Evolutionary conservation across 2,329 filamentous ascomycete species (phyloP), one percentile per base, ranked within the genome.

Genomic region (Laburnicola sp.): DNA sequence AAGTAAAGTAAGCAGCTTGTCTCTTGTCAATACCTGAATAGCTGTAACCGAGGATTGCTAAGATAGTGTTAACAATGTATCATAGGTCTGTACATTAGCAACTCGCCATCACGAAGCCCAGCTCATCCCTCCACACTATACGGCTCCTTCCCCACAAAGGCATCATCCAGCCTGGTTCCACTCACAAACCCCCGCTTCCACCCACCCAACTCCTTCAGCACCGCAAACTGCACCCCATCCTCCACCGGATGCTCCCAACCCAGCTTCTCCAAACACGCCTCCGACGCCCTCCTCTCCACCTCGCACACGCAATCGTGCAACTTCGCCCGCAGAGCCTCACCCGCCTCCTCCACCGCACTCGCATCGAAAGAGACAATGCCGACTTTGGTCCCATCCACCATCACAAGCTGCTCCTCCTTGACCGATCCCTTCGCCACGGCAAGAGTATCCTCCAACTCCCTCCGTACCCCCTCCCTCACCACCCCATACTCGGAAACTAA

Each of bases 161-260:
- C 44, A 39, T 46, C 44, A 25, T 46, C 44, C 44, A 46, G 38
- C 21, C 44, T 11, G 2, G 32, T 8, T 25, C 44, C 44, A 30
- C n/a, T 32, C 1, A 40, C 3, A 2, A 23, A 25, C 5, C 44
- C 44, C 35, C 10, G 31, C 36, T 47, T 47, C 35, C 35, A 47
- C 16, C 21, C 27, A 4, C 34, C 36, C 4, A 38, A 2, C 11
- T 40, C 34, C 32, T 16, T 38, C 21, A 47, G 16, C 4, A 40
- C 3, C 35, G 21, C 36, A 11, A 11, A 31, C 25, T 40, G 44
- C 35, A 10, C 35, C 11, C 10, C 11, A 40, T 40, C 35, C 25
- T 31, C 34, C 11, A 9, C 11, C 25, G 35, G 35, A 16, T 23
- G 7, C 44, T 47, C 16, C 44, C 44, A 47, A 6, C 35, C 35